Evolutionary conservation across 805 yeast genomes (phyloP), one percentile per base, ranked within the genome.

Genomic region (Danielia reshetovae): DNA sequence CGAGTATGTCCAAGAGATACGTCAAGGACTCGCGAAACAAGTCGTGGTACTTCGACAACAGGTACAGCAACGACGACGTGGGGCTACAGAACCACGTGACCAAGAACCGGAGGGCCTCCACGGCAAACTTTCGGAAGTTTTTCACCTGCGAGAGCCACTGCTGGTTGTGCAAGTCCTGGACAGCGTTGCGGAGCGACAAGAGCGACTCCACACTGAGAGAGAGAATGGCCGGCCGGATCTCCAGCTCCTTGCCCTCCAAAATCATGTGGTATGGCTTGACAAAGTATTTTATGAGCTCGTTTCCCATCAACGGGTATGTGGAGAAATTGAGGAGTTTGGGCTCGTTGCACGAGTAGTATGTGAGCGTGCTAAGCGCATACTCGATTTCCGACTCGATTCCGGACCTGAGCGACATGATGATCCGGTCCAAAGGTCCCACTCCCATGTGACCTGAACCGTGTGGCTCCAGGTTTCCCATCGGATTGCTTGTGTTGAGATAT

Each of bases 81-180:
- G 48, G 49, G n/a, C 29, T 22, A 40, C 48, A 58, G 45, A 61
- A 54, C 68, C 69, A 65, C 29, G 46, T 46, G 24, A 48, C 45
- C 36, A 66, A 54, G 33, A 62, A 56, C 39, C 57, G 63, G 39
- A 85, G 63, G 9, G 73, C 65, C 19, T 58, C 65, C 26, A 72
- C 55, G 5, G 79, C 49, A 32, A 60, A 69, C 29, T 60, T 62
- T 39, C 74, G 72, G 28, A 84, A 68, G 13, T 58, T 52, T 14
- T 62, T 58, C 37, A 72, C 64, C 48, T 73, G 67, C 1, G 90
- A 83, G 42, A 93, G 62, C 51, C 81, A 69, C 54, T 84, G 87
- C 27, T 95, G 93, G 50, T 86, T 84, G 29, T 74, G 82, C 9
- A 84, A 73, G 55, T 88, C 96, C 54, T 90, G 95, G 2, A 85